Conservation (phyloP, 2,329 filamentous ascomycete genomes). For the Setomelanomma holmii region DNA sequence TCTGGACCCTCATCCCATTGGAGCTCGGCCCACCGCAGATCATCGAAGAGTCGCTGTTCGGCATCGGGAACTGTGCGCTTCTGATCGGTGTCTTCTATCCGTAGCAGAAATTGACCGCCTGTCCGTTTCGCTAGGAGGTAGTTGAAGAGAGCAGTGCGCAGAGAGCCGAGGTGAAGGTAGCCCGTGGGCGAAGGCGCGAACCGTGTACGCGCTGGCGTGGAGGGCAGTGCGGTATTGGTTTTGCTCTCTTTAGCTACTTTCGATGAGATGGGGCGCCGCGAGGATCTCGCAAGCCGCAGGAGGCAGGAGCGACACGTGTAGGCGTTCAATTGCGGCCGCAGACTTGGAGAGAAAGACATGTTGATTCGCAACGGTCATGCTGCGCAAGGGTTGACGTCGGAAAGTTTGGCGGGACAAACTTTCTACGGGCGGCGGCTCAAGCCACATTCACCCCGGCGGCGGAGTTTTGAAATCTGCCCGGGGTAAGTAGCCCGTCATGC, state of each 20-base stretch:
- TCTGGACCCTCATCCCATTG: conserved; percentile 94
- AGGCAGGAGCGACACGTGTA: conserved; percentile 43
- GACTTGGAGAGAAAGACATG: conserved; percentile 32
- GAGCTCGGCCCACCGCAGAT: conserved; percentile 87
- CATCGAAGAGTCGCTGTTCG: conserved; percentile 76
- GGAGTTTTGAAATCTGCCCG: conserved; percentile 6
- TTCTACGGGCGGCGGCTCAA: conserved; percentile 5
- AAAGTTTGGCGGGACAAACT: neutral
- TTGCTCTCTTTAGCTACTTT: conserved; percentile 15
- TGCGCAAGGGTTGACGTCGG: neutral
- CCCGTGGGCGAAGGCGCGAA: conserved; percentile 97
- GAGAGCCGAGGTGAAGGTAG: conserved; percentile 87
- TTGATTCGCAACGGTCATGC: neutral
- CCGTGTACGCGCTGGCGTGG: conserved; percentile 66
- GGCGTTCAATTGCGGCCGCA: conserved; percentile 27
- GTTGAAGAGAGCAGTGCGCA: conserved; percentile 94
- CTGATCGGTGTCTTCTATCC: conserved; percentile 95
- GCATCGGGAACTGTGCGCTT: conserved; percentile 82
- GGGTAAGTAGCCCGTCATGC: conserved; percentile 6
- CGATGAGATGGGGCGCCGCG: conserved; percentile 23
- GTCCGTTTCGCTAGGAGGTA: conserved; percentile 89
- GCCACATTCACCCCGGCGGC: neutral
- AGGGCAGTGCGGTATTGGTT: conserved; percentile 30
- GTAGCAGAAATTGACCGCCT: conserved; percentile 85
- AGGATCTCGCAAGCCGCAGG: conserved; percentile 21